Evolutionary conservation across 257 asterid species (phyloP).

Genomic region (Avicennia marina): DNA sequence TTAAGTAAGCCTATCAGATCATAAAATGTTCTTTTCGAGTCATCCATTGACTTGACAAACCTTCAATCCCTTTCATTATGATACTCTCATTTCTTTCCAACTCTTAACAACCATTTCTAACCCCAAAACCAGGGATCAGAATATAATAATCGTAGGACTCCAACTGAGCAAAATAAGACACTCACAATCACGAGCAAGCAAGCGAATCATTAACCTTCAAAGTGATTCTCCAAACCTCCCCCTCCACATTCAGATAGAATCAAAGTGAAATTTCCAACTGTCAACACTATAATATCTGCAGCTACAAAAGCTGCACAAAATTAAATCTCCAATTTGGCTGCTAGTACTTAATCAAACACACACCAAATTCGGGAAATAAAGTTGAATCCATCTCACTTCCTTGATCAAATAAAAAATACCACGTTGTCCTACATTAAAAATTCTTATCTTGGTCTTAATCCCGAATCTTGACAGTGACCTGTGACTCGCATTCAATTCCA

Average conservation of each 20-base stretch:
- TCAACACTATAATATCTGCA: slow-evolving; percentile 3
- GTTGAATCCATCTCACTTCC: slow-evolving; percentile 10
- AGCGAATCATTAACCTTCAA: slow-evolving; percentile 12
- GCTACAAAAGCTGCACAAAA: slow-evolving; percentile 7
- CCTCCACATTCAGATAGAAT: not conserved
- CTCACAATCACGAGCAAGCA: slow-evolving; percentile 11
- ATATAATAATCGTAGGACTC: slow-evolving; percentile 1
- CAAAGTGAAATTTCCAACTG: not conserved
- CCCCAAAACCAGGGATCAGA: slow-evolving; percentile 18
- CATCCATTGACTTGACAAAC: slow-evolving; percentile 56
- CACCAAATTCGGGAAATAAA: not conserved
- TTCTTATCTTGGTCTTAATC: too few relatives aligned
- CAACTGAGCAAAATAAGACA: slow-evolving; percentile 13
- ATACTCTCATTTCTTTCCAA: slow-evolving; percentile 43
- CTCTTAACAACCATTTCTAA: slow-evolving; percentile 33
- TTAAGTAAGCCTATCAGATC: slow-evolving; percentile 59
- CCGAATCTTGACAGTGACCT: too few relatives aligned
- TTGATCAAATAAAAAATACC: slow-evolving; percentile 13
- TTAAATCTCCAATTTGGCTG: slow-evolving; percentile 4
- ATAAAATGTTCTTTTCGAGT: slow-evolving; percentile 43
- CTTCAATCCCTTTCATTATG: slow-evolving; percentile 48
- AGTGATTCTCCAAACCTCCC: not conserved
- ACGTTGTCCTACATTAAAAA: not conserved
- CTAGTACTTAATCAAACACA: slow-evolving; percentile 6
- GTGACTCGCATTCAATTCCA: slow-evolving; percentile 7